Evolutionary conservation across 306 rosid genomes (phyloP), one percentile per base, ranked within the genome.

Genomic region (Mimosa bimucronata): DNA sequence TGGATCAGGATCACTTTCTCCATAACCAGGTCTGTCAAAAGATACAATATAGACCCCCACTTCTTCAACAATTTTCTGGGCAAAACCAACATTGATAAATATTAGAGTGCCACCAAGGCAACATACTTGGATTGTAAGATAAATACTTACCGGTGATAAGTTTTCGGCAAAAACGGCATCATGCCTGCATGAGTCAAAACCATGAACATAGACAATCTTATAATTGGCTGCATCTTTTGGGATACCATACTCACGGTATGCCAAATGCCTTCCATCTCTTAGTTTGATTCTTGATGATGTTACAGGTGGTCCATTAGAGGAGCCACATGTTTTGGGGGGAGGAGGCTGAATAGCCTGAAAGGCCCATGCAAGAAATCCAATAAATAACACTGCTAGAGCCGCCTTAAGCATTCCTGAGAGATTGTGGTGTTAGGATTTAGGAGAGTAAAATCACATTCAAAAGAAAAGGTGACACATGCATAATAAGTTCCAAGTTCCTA

Each of bases 1-100:
- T 48, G 98, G 94, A 89, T 92, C 83, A 45, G 94, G 94, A 81
- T 91, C 97, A 60, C 96, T 92, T 84, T 92, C 97, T 68, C 98
- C 97, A 79, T 93, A 93, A 75, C 94, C 98, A 67, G 97, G 91
- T 77, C 88, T 89, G 77, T 93, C 97, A 73, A 93, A 87, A 46
- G 97, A 88, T 62, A 93, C 83, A 26, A 82, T 13, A 72, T 91
- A 89, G 84, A 93, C 46, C 64, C 97, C 87, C 60, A 83, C 77
- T 12, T 88, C 88, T 80, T 92, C 82, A 67, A 85, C 73, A 60
- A 87, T 67, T 70, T 75, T 88, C 97, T 92, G 84, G 57, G 50
- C 79, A 75, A 48, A 12, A 30, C 37, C 74, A 80, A 25, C 57
- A 53, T 85, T 76, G 70, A 67, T 52, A 81, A 19, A 53, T 28